A percentile compares a stretch with the other conserved stretches of the same genome.
These are phyloP conservation scores for Phytophthora podocarpi DNA, from an alignment of 352 stramenopile genomes.

Conservation along the genomic window DNA sequence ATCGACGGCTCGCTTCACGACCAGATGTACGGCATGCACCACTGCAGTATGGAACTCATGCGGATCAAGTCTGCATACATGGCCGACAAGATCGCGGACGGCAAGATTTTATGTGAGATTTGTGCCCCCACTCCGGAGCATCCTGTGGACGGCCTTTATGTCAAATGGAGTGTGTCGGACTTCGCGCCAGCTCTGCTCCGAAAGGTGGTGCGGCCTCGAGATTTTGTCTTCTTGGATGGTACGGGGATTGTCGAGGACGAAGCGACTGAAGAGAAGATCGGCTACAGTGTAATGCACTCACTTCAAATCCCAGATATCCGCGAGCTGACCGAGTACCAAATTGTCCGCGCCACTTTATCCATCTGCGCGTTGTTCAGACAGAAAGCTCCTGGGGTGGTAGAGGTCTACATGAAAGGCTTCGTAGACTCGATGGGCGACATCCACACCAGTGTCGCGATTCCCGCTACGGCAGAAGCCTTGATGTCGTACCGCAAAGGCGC, in stretches of 20 bases:
- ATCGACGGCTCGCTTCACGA: conserved; percentile 53
- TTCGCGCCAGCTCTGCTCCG: conserved; percentile 28
- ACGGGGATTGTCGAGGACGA: conserved; percentile 42
- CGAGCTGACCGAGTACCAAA: conserved; percentile 41
- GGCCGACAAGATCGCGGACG: conserved; percentile 55
- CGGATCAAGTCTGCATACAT: conserved; percentile 60
- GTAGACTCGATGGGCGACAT: conserved; percentile 46
- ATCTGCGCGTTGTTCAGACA: conserved; percentile 42
- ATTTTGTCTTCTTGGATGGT: conserved; percentile 64
- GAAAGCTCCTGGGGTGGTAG: conserved; percentile 24
- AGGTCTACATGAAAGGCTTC: conserved; percentile 49
- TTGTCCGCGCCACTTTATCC: conserved; percentile 45
- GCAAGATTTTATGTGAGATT: conserved; percentile 46
- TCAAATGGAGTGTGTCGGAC: conserved; percentile 68
- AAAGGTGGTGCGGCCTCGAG: conserved; percentile 47
- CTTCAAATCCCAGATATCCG: conserved; percentile 43
- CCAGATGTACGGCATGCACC: conserved; percentile 63
- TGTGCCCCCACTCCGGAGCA: conserved; percentile 35
- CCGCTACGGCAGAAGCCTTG: conserved; percentile 34
- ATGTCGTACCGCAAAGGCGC: conserved; percentile 45
- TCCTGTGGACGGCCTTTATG: conserved; percentile 55
- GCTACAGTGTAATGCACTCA: conserved; percentile 61
- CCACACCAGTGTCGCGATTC: conserved; percentile 35
- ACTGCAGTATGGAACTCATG: conserved; percentile 54
- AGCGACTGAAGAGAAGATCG: conserved; percentile 41